Evolutionary conservation across 345 rosid genomes (phyloP).

Genomic region (Hibiscus tridactylites): DNA sequence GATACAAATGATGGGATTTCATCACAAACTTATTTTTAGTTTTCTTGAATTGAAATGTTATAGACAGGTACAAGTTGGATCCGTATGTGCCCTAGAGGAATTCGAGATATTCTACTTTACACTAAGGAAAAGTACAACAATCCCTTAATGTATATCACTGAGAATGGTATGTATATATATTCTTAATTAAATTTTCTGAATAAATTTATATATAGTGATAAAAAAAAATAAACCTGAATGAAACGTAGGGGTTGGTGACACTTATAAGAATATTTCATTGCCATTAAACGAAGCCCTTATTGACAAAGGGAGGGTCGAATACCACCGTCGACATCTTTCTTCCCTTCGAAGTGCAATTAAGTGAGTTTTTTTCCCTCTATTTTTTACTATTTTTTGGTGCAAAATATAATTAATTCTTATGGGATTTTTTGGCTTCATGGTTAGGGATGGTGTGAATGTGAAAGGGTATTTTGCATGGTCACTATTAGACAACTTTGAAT

Average conservation of each 20-base stretch:
- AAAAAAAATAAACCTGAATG: neutral
- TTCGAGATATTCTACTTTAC: conserved; percentile 32
- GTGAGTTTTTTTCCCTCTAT: neutral
- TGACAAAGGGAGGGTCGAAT: conserved; percentile 19
- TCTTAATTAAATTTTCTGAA: neutral
- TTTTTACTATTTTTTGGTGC: neutral
- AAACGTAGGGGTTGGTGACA: conserved; percentile 14
- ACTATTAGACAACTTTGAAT: conserved; percentile 36
- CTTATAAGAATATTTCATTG: conserved; percentile 9
- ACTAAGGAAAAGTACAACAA: conserved; percentile 38
- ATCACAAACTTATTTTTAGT: neutral
- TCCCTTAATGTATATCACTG: conserved; percentile 43
- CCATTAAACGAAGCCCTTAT: conserved; percentile 11
- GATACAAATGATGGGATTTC: too few species aligned
- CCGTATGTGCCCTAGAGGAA: conserved; percentile 41
- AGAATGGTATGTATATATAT: conserved; percentile 35
- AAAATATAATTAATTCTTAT: neutral
- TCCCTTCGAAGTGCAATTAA: conserved; percentile 18
- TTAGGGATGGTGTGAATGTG: conserved; percentile 25
- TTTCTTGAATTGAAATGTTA: neutral
- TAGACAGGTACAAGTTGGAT: conserved; percentile 48
- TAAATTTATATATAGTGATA: neutral
- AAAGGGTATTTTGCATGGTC: conserved; percentile 44
- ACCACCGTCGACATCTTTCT: conserved; percentile 13
- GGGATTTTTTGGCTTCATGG: neutral